Evolutionary conservation across 257 asterid genomes (phyloP), one percentile per base, ranked within the genome.

Genomic region (Linderniella brevidens): DNA sequence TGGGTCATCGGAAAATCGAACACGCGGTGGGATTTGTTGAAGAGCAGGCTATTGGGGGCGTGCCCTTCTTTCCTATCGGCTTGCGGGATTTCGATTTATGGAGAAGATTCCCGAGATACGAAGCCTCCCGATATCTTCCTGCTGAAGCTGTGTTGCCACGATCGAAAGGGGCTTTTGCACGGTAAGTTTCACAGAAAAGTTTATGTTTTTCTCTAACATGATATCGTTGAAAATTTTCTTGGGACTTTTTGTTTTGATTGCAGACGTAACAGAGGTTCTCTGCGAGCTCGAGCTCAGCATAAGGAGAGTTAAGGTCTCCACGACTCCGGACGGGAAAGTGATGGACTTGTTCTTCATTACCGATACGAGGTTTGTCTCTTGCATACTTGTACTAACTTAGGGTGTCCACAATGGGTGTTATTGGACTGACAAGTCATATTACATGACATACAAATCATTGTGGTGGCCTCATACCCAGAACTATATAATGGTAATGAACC

Each of bases 321-420:
- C 93, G 29, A 85, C 95, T 15, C 95, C 95, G 17, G 95, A 85
- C 20, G 93, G 92, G 62, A 85, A 66, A 75, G 93, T 78, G 50
- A 67, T 85, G 79, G 92, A 80, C 29, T 79, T 85, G 64, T 81
- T 85, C 80, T 85, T 78, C 77, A 68, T 85, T 54, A 80, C 92
- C 0, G 95, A 84, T 59, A 66, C 74, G 41, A 85, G 95, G 95
- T 84, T 57, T 46, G n/a, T n/a, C n/a, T n/a, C n/a, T n/a, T n/a
- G n/a, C n/a, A n/a, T n/a, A n/a, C n/a, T n/a, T n/a, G n/a, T n/a
- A n/a, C n/a, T n/a, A n/a, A n/a, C n/a, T n/a, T n/a, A n/a, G n/a
- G n/a, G n/a, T n/a, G n/a, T n/a, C n/a, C n/a, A n/a, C n/a, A n/a
- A n/a, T n/a, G n/a, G n/a, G n/a, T n/a, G n/a, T n/a, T n/a, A n/a